A percentile compares a stretch with the other conserved stretches of the same genome.
These are phyloP conservation scores for Talaromyces sp. DNA, from an alignment of 2,329 filamentous ascomycete species.

Conservation along the genomic window DNA sequence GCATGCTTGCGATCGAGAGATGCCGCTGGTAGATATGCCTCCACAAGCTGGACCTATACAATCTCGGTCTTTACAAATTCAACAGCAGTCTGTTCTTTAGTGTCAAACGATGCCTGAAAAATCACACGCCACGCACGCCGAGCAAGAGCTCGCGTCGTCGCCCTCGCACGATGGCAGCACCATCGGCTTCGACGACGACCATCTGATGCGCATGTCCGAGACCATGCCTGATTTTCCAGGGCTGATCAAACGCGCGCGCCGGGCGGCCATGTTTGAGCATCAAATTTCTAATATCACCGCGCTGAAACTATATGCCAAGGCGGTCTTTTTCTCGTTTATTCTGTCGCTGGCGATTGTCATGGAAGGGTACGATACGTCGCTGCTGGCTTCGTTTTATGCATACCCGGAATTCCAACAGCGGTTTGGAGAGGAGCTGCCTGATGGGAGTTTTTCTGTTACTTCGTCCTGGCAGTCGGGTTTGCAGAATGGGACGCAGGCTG, in stretches of 20 bases:
- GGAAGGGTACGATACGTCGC: slow-evolving; percentile 51
- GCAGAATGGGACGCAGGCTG: slow-evolving; percentile 53
- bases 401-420: slow-evolving; percentile 41
- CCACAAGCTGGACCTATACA: background rate
- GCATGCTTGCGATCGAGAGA: background rate
- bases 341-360: slow-evolving; percentile 47
- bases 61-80: background rate
- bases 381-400: slow-evolving; percentile 48
- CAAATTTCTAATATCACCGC: slow-evolving; percentile 15
- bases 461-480: slow-evolving; percentile 51
- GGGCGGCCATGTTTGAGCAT: slow-evolving; percentile 13
- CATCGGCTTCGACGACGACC: slow-evolving; percentile 24
- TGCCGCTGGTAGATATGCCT: background rate
- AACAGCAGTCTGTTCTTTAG: background rate
- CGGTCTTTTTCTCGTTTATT: slow-evolving; percentile 30
- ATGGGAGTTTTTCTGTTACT: slow-evolving; percentile 40
- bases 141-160: background rate
- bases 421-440: slow-evolving; percentile 18
- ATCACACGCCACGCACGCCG: background rate
- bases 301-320: slow-evolving; percentile 19
- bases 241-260: slow-evolving; percentile 2
- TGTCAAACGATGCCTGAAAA: background rate
- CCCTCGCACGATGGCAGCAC: slow-evolving; percentile 17
- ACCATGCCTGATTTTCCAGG: slow-evolving; percentile 22
- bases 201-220: slow-evolving; percentile 26